Percentiles rank a stretch among this genome's conserved stretches.
These are phyloP conservation scores for Sodiomyces alkalinus DNA, from an alignment of 2,329 filamentous ascomycete species.

Conservation along the genomic window DNA sequence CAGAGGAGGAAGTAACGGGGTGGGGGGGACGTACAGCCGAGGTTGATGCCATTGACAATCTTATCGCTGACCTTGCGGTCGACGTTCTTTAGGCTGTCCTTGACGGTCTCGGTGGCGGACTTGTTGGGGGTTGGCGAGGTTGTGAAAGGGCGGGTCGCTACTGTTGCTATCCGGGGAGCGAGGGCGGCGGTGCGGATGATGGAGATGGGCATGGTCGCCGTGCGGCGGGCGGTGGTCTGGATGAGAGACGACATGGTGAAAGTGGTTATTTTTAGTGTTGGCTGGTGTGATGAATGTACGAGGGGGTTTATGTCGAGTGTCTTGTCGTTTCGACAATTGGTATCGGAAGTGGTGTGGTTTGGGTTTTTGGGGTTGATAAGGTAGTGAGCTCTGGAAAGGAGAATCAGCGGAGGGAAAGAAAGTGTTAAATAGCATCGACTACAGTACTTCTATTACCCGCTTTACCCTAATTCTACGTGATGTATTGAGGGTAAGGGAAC, in stretches of 20 bases:
- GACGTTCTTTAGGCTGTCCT: conserved; percentile 43
- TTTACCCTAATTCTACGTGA: too few relatives aligned
- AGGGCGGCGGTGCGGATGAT: conserved; percentile 21
- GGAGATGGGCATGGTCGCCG: conserved; percentile 19
- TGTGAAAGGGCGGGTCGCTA: conserved; percentile 32
- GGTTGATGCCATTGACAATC: conserved; percentile 45
- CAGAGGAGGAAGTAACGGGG: neutral
- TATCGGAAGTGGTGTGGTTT: too few relatives aligned
- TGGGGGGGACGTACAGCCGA: conserved; percentile 29
- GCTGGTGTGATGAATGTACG: neutral
- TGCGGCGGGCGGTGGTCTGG: conserved; percentile 26
- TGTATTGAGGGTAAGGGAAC: too few relatives aligned
- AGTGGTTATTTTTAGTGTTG: conserved; percentile 2
- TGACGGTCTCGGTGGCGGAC: conserved; percentile 36
- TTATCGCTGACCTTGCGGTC: conserved; percentile 46
- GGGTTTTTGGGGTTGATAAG: too few relatives aligned
- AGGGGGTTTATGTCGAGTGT: neutral
- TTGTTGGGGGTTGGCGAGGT: conserved; percentile 29
- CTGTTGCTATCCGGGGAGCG: too few relatives aligned
- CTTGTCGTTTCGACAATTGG: too few relatives aligned
- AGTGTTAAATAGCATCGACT: too few relatives aligned
- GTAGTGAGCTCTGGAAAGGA: too few relatives aligned
- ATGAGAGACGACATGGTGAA: conserved; percentile 38
- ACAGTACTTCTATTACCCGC: too few relatives aligned
- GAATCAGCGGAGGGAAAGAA: too few relatives aligned